Evolutionary conservation across 345 rosid genomes (phyloP), one percentile per base, ranked within the genome.

Genomic region (Corchorus capsularis): DNA sequence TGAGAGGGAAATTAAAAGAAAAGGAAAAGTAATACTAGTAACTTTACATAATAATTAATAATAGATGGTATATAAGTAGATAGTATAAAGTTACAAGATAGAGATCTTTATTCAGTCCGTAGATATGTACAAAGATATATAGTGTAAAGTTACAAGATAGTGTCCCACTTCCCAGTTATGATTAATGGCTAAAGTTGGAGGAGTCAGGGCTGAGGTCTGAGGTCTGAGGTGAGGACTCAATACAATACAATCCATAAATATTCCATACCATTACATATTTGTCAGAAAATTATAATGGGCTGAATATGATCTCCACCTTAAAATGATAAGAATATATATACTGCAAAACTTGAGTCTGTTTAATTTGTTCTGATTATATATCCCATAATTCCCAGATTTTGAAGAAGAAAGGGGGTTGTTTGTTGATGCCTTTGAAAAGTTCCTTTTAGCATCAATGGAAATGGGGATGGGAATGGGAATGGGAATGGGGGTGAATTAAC

Each of bases 401-500:
- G 50, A 6, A 11, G 32, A 64, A 32, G 47, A 39, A 39, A 39
- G 43, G 6, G 4, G 43, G n/a, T n/a, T n/a, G n/a, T n/a, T 27
- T 27, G 49, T n/a, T 41, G 32, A 64, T 69, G 47, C 27, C 59
- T 50, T 34, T 10, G 73, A 69, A 69, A 69, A 69, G 73, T 39
- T n/a, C 75, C 62, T 20, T 54, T 54, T 39, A 55, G 49, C 75
- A 54, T 37, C 63, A 71, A 71, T 5, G 34, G 56, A 8, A 9
- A 50, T 16, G 60, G 15, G 15, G 6, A 55, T 13, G 8, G 60
- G 6, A 5, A 17, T 14, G n/a, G 15, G 6, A 27, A 27, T 27
- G 27, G 27, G 27, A 27, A 27, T 27, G 27, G 13, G 50, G 57
- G 11, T 35, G 73, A 69, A 27, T 27, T 27, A 27, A 27, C 50